phyloP scores from a whole-genome alignment of 768 basidiomycete species.

The Boletus subcaerulescens region DNA sequence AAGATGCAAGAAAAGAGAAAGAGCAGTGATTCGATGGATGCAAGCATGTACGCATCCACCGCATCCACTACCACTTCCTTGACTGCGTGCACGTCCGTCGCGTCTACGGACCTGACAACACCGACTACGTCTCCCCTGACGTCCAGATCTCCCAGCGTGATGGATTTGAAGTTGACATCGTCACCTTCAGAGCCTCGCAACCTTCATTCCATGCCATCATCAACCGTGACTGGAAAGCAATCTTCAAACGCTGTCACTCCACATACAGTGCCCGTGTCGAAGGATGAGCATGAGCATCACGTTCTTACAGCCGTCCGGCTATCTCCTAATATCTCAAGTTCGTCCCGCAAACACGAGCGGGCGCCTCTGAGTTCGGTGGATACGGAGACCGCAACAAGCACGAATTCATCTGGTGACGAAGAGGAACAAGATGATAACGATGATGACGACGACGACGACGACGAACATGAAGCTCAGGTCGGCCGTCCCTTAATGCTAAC shows the following conservation, averaged over 20 bases:
- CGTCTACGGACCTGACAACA: slow-evolving; percentile 17
- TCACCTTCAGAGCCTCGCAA: slow-evolving; percentile 2
- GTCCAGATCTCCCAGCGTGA: slow-evolving; percentile 22
- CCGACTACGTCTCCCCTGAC: slow-evolving; percentile 18
- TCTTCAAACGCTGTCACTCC: not conserved
- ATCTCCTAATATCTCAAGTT: slow-evolving; percentile 14
- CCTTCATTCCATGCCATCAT: not conserved
- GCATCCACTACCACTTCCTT: slow-evolving; percentile 24
- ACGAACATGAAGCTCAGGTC: slow-evolving; percentile 21
- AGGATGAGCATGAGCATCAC: slow-evolving; percentile 20
- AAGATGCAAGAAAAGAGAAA: slow-evolving; percentile 19
- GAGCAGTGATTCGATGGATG: slow-evolving; percentile 22
- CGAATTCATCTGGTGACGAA: slow-evolving; percentile 15
- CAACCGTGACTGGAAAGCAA: not conserved
- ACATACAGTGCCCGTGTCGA: not conserved
- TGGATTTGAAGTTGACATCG: slow-evolving; percentile 12
- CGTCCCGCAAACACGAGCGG: slow-evolving; percentile 9
- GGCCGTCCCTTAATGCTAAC: not conserved
- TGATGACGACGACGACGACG: slow-evolving; percentile 19
- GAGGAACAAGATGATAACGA: slow-evolving; percentile 14
- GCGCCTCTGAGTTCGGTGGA: slow-evolving; percentile 7
- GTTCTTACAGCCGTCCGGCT: slow-evolving; percentile 26
- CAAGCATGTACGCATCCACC: slow-evolving; percentile 22
- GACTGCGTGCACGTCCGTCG: slow-evolving; percentile 18
- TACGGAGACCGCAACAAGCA: slow-evolving; percentile 6